phyloP scores from a whole-genome alignment of 352 stramenopile genomes.

The Phytophthora colocasiae region DNA sequence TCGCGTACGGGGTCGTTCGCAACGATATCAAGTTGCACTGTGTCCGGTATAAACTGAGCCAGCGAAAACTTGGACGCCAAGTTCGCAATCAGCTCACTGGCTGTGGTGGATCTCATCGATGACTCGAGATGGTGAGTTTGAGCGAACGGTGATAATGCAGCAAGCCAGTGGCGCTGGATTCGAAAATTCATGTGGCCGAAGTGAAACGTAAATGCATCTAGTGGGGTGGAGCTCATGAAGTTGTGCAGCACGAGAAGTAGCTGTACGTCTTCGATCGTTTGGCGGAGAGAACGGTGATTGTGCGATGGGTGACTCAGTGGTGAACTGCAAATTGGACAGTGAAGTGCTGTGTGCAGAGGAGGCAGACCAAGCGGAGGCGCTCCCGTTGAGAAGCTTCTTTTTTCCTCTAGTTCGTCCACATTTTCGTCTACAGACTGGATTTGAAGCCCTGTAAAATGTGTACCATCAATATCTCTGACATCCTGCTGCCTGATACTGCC shows the following conservation, averaged over 20 bases:
- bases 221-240: slow-evolving; percentile 12
- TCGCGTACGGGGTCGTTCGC: neutral
- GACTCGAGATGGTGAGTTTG: neutral
- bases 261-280: slow-evolving; percentile 13
- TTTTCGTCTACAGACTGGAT: neutral
- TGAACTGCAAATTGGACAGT: slow-evolving; percentile 14
- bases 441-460: neutral
- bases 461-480: neutral
- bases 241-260: slow-evolving; percentile 10
- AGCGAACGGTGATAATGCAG: slow-evolving; percentile 2
- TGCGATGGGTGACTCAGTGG: neutral
- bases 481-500: neutral
- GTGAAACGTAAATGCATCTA: slow-evolving; percentile 20
- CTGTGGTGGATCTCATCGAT: no score
- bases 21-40: neutral
- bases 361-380: neutral
- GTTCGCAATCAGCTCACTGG: slow-evolving; percentile 1
- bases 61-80: slow-evolving; percentile 13
- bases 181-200: slow-evolving; percentile 15
- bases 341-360: neutral
- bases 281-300: neutral
- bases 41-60: neutral
- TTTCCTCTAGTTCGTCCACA: neutral
- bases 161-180: slow-evolving; percentile 19
- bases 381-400: neutral